Percentiles rank a stretch among this genome's conserved stretches.
Conservation (phyloP, 176 grass and related monocot species). For the Lolium multiflorum region DNA sequence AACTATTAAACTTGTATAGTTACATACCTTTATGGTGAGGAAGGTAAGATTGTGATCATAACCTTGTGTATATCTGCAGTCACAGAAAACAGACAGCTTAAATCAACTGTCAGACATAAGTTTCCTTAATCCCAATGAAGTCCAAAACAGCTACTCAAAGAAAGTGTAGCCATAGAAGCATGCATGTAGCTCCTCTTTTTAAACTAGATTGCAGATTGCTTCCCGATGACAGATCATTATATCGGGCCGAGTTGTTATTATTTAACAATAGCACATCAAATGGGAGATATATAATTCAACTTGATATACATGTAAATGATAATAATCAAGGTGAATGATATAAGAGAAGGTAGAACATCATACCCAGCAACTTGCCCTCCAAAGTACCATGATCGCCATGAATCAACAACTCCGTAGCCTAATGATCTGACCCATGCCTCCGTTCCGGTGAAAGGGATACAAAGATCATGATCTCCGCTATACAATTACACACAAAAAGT, state of each 20-base stretch:
- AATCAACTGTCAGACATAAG: neutral
- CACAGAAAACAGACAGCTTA: neutral
- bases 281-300: neutral
- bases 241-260: no score
- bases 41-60: conserved; percentile 85
- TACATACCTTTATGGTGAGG: conserved; percentile 81
- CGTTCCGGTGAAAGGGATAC: conserved; percentile 72
- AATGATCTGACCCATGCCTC: conserved; percentile 84
- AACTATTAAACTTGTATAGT: neutral
- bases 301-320: neutral
- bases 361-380: conserved; percentile 76
- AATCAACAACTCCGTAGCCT: conserved; percentile 67
- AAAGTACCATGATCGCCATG: conserved; percentile 80
- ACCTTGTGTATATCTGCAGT: conserved; percentile 73
- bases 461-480: conserved; percentile 89
- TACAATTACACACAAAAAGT: neutral
- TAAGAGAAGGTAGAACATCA: neutral
- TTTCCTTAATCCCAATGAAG: neutral
- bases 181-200: no score
- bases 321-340: neutral
- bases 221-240: no score
- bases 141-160: neutral
- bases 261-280: neutral
- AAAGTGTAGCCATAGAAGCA: neutral
- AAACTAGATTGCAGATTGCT: no score